A percentile compares a stretch with the other conserved stretches of the same genome.
Conservation (phyloP, 176 grass and related monocot species). For the Aegilops speltoides region DNA sequence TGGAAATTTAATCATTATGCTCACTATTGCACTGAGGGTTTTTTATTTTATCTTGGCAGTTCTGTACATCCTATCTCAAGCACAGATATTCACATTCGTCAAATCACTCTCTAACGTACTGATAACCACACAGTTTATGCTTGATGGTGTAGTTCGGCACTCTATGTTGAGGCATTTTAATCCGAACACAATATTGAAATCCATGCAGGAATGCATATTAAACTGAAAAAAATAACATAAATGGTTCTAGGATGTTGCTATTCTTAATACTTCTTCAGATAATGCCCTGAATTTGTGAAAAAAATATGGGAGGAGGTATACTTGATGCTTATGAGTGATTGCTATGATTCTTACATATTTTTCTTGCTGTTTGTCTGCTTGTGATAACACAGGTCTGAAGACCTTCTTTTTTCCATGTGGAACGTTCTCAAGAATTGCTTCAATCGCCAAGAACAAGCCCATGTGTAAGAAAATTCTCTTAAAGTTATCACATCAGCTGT, state of each 20-base stretch:
- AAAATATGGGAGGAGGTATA: neutral
- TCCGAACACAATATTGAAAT: neutral
- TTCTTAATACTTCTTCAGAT: neutral
- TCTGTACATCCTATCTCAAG: neutral
- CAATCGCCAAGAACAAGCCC: conserved; percentile 72
- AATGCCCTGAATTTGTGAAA: neutral
- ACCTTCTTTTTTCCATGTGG: conserved; percentile 97
- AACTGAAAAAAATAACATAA: neutral
- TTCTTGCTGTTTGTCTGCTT: neutral
- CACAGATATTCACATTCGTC: neutral
- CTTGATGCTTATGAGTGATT: neutral
- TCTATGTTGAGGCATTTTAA: neutral
- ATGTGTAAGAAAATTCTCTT: conserved; percentile 65
- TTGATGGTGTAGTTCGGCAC: neutral
- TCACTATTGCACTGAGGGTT: neutral
- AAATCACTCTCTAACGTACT: neutral
- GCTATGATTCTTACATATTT: conserved; percentile 21
- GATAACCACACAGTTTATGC: neutral
- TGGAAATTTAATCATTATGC: neutral
- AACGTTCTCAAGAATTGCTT: conserved; percentile 88
- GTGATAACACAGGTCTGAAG: conserved; percentile 58
- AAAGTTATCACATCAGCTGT: neutral
- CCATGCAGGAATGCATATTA: neutral
- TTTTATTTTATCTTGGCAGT: neutral
- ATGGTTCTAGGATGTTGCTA: neutral